Conservation (phyloP, 306 rosid species). For the Fagus sylvatica region DNA sequence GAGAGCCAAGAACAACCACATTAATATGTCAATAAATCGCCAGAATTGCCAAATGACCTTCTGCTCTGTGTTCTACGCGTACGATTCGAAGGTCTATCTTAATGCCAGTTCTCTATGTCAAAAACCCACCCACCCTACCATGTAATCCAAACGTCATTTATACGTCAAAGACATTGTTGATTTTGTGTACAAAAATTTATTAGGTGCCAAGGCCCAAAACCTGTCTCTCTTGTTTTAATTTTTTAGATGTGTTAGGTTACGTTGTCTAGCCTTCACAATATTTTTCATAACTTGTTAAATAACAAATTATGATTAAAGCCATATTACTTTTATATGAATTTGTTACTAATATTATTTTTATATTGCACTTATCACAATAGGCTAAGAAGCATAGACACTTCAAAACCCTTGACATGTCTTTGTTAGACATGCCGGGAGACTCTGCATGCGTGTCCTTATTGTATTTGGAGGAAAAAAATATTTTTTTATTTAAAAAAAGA, state of each 20-base stretch:
- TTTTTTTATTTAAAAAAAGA: too few species aligned
- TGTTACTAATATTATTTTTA: too few species aligned
- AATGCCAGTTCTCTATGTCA: slow-evolving; percentile 1
- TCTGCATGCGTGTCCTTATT: too few species aligned
- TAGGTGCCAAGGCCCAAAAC: background rate
- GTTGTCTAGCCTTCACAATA: too few species aligned
- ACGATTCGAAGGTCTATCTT: slow-evolving; percentile 17
- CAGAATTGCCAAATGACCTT: background rate
- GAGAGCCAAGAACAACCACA: slow-evolving; percentile 21
- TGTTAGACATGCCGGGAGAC: too few species aligned
- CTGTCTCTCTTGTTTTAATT: background rate
- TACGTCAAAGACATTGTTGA: slow-evolving; percentile 27
- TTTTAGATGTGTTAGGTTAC: too few species aligned
- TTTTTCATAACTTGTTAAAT: too few species aligned
- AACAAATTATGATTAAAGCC: too few species aligned
- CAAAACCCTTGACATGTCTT: too few species aligned
- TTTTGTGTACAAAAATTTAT: background rate
- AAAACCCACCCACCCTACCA: slow-evolving; percentile 8
- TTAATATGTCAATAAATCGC: slow-evolving; percentile 14
- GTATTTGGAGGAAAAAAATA: too few species aligned
- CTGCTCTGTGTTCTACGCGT: background rate
- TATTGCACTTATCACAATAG: too few species aligned
- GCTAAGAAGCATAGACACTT: too few species aligned
- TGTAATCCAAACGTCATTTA: slow-evolving; percentile 50
- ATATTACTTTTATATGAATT: accelerated